These are phyloP conservation scores for Dovyalis caffra DNA, from an alignment of 345 rosid species.

Conservation along the genomic window DNA sequence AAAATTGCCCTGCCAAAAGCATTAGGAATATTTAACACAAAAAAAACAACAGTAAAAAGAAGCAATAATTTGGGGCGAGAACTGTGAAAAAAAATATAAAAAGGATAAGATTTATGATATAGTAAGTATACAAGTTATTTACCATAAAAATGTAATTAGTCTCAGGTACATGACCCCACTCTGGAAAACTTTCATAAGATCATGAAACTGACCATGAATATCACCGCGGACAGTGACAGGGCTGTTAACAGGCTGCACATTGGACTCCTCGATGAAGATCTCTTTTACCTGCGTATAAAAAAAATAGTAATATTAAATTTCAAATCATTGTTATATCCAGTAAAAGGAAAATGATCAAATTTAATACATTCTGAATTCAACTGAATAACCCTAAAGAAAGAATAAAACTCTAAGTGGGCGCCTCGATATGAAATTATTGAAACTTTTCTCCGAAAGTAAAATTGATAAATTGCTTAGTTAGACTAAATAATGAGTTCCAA, in stretches of 20 bases:
- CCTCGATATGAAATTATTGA: no score
- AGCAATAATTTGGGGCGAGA: not conserved
- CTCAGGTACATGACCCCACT: constrained; percentile 99
- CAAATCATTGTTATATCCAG: not conserved
- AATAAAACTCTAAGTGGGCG: no score
- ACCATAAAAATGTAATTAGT: constrained; percentile 99
- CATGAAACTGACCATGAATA: constrained; percentile 99
- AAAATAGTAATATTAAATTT: not conserved
- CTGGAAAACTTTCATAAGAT: constrained; percentile 97
- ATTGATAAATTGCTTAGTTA: no score
- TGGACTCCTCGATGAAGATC: constrained; percentile 94
- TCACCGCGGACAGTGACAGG: constrained; percentile 99
- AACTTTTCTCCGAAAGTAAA: no score
- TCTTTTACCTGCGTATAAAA: constrained; percentile 69
- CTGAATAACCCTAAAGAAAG: not conserved
- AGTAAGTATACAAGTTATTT: not conserved
- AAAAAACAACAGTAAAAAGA: not conserved
- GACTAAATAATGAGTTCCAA: no score
- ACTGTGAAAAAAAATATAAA: not conserved
- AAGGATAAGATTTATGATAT: not conserved
- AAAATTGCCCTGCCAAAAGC: constrained; percentile 76
- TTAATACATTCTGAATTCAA: no score
- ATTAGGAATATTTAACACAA: constrained; percentile 5
- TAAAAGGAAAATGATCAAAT: not conserved
- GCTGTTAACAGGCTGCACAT: constrained; percentile 99